A percentile compares a stretch with the other conserved stretches of the same genome.
phyloP scores from a whole-genome alignment of 179 eudicot species.

The Spinacia oleracea region DNA sequence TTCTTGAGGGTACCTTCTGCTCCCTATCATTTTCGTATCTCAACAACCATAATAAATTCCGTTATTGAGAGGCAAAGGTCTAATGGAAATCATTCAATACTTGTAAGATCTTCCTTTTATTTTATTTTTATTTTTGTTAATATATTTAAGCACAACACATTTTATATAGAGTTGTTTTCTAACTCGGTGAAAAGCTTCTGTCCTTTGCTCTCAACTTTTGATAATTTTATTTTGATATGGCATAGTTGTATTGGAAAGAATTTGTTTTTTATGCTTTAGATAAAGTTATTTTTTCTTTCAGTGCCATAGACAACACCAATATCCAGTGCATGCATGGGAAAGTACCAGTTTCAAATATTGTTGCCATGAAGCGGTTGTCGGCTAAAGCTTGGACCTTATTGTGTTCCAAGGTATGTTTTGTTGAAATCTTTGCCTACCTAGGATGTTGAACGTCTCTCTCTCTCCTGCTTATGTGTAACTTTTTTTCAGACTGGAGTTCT shows the following conservation, averaged over 20 bases:
- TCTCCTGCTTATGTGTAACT: too few species aligned
- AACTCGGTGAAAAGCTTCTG: not conserved
- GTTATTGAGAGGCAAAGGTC: not conserved
- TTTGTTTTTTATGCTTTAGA: constrained; percentile 4
- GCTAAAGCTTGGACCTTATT: constrained; percentile 76
- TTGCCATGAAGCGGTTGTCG: constrained; percentile 80
- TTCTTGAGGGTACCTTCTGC: not conserved
- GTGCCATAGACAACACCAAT: constrained; percentile 67
- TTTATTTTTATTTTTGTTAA: not conserved
- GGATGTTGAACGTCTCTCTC: not conserved
- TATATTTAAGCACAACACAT: not conserved
- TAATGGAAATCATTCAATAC: not conserved
- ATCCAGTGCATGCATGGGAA: constrained; percentile 80
- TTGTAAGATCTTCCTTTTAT: not conserved
- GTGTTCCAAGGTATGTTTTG: constrained; percentile 62
- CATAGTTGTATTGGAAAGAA: too few species aligned
- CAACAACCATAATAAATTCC: not conserved
- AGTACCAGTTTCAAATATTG: constrained; percentile 72
- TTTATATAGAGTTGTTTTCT: not conserved
- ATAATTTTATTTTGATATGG: not conserved
- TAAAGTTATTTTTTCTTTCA: constrained; percentile 44
- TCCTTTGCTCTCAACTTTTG: not conserved
- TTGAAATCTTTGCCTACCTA: not conserved
- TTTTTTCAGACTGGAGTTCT: not conserved
- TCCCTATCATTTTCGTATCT: not conserved